These are phyloP conservation scores for Fusarium verrucosum DNA, from an alignment of 2,329 filamentous ascomycete species.

Conservation along the genomic window DNA sequence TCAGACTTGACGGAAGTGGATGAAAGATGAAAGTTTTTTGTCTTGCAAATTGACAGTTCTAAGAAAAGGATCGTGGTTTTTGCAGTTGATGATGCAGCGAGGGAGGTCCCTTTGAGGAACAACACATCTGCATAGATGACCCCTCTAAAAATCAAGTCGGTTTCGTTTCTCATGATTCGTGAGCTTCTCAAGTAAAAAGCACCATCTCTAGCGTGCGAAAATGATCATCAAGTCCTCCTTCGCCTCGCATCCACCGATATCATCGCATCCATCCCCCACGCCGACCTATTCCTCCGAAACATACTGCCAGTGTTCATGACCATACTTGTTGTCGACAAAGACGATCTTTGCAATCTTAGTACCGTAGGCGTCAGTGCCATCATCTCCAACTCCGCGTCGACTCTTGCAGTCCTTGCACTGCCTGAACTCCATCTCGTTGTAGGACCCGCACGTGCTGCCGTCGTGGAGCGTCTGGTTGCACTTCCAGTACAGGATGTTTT, in stretches of 20 bases:
- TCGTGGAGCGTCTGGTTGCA: conserved; percentile 22
- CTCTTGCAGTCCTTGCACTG: conserved; percentile 27
- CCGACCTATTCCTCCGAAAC: background rate
- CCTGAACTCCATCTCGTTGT: conserved; percentile 17
- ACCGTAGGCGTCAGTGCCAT: conserved; percentile 23
- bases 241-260: background rate
- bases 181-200: background rate
- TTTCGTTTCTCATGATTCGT: background rate
- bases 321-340: conserved; percentile 15
- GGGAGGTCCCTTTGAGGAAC: background rate
- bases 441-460: conserved; percentile 13
- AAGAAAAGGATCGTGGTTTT: background rate
- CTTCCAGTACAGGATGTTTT: conserved; percentile 27
- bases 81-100: background rate
- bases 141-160: background rate
- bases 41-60: background rate
- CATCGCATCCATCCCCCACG: background rate
- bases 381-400: conserved; percentile 20
- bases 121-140: background rate
- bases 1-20: background rate
- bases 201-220: background rate
- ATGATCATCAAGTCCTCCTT: background rate
- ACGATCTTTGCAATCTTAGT: conserved; percentile 28
- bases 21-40: background rate
- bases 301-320: conserved; percentile 23